These are phyloP conservation scores for Rhododendron vialii DNA, from an alignment of 148 eudicot genomes.

Conservation along the genomic window DNA sequence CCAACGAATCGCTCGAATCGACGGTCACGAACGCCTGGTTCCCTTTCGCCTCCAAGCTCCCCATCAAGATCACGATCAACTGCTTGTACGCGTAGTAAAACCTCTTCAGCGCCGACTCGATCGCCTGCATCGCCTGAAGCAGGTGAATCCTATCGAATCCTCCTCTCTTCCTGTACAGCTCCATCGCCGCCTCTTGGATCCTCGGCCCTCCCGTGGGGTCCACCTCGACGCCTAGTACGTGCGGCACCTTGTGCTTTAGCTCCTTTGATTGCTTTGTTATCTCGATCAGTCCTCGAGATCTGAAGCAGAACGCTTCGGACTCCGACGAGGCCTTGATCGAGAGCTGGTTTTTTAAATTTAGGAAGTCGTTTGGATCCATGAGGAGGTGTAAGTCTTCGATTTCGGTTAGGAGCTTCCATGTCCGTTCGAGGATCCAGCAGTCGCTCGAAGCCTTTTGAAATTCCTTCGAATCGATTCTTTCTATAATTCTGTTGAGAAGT, in stretches of 20 bases:
- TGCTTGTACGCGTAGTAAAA: constrained; percentile 66
- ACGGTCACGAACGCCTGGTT: constrained; percentile 18
- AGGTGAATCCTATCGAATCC: constrained; percentile 51
- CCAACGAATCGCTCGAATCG: constrained; percentile 44
- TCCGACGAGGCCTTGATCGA: constrained; percentile 39
- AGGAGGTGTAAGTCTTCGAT: constrained; percentile 52
- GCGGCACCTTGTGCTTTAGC: constrained; percentile 56
- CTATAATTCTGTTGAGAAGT: constrained; percentile 30
- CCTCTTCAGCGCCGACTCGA: constrained; percentile 62
- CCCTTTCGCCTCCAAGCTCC: constrained; percentile 67
- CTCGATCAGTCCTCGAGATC: constrained; percentile 48
- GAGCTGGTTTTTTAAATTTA: constrained; percentile 47
- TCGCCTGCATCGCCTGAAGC: constrained; percentile 68
- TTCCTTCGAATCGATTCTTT: constrained; percentile 20
- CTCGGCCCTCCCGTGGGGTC: constrained; percentile 83
- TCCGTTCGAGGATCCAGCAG: constrained; percentile 53
- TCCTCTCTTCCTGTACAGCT: constrained; percentile 39
- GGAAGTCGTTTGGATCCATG: constrained; percentile 69
- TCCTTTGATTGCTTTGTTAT: constrained; percentile 55
- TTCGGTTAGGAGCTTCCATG: constrained; percentile 54
- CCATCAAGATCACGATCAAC: constrained; percentile 53
- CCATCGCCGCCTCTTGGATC: constrained; percentile 76
- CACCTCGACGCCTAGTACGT: constrained; percentile 56
- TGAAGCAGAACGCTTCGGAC: constrained; percentile 57
- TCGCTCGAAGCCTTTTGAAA: constrained; percentile 37